Percentiles rank a stretch among this genome's conserved stretches.
These are phyloP conservation scores for Penicillium coprophilum DNA, from an alignment of 495 filamentous ascomycete genomes.

Conservation along the genomic window DNA sequence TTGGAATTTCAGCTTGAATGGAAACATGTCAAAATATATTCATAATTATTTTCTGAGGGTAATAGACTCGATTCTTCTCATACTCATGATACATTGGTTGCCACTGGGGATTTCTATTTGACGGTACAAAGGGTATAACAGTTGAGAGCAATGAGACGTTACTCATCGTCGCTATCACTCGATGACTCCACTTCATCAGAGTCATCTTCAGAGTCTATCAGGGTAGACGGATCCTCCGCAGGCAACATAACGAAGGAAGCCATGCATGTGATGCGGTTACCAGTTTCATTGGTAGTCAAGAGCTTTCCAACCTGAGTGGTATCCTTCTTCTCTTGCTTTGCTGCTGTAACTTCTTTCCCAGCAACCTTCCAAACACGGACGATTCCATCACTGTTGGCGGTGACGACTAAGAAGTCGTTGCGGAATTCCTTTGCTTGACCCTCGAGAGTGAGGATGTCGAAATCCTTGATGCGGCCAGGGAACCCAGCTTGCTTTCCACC, in stretches of 20 bases:
- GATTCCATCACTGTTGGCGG: slow-evolving; percentile 79
- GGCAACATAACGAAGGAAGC: slow-evolving; percentile 76
- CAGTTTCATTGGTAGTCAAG: slow-evolving; percentile 77
- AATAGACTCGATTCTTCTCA: slow-evolving; percentile 4
- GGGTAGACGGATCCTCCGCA: slow-evolving; percentile 37
- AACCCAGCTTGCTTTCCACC: slow-evolving; percentile 70
- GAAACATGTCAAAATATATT: background rate
- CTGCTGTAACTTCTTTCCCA: slow-evolving; percentile 29
- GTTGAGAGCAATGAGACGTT: slow-evolving; percentile 13
- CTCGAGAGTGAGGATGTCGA: slow-evolving; percentile 57
- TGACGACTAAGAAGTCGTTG: slow-evolving; percentile 58
- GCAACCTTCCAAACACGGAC: slow-evolving; percentile 71
- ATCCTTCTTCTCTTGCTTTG: slow-evolving; percentile 42
- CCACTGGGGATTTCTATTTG: slow-evolving; percentile 15
- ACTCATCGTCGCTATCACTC: slow-evolving; percentile 50
- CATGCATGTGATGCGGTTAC: slow-evolving; percentile 87
- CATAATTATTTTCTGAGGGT: background rate
- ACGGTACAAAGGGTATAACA: slow-evolving; percentile 33
- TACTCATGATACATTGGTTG: slow-evolving; percentile 20
- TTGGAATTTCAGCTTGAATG: background rate
- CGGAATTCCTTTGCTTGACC: slow-evolving; percentile 33
- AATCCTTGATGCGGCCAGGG: slow-evolving; percentile 81
- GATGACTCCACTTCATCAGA: slow-evolving; percentile 44
- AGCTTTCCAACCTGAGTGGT: slow-evolving; percentile 64
- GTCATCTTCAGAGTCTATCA: slow-evolving; percentile 35